Conservation (phyloP, 345 rosid species). For the Boechera retrofracta region DNA sequence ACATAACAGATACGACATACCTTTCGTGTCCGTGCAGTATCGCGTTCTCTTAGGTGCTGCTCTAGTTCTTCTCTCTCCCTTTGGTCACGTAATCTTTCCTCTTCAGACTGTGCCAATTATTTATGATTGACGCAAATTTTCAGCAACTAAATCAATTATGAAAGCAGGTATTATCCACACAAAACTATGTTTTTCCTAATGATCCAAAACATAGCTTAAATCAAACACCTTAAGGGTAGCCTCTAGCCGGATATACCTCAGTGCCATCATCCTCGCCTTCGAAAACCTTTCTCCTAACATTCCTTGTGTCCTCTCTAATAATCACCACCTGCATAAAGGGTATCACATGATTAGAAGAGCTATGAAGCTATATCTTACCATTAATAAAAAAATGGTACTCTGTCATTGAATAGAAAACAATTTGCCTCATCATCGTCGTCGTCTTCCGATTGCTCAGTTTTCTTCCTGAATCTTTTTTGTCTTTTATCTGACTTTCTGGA, state of each 20-base stretch:
- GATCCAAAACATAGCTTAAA: not conserved
- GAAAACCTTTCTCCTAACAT: constrained; percentile 57
- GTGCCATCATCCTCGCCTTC: constrained; percentile 60
- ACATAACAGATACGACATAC: constrained; percentile 41
- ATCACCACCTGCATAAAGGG: constrained; percentile 53
- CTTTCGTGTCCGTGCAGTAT: constrained; percentile 74
- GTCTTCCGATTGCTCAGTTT: constrained; percentile 56
- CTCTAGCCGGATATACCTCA: constrained; percentile 54
- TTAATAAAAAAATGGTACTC: constrained; percentile 31
- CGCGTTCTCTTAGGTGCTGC: constrained; percentile 69
- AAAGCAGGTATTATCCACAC: constrained; percentile 4
- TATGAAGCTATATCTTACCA: constrained; percentile 34
- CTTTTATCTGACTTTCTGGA: constrained; percentile 46
- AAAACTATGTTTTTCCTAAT: not conserved
- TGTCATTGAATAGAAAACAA: constrained; percentile 38
- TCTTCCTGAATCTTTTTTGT: constrained; percentile 75
- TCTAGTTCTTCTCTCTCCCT: constrained; percentile 82
- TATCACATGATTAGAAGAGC: constrained; percentile 31
- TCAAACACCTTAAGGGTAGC: not conserved
- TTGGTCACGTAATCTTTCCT: constrained; percentile 79
- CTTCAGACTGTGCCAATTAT: constrained; percentile 60
- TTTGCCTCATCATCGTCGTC: constrained; percentile 65
- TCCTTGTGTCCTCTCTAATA: constrained; percentile 50
- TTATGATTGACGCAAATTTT: constrained; percentile 2
- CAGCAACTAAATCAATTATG: not conserved